Conservation (phyloP, 1,284 basidiomycete genomes). For the Xerocomus amazonicus region DNA sequence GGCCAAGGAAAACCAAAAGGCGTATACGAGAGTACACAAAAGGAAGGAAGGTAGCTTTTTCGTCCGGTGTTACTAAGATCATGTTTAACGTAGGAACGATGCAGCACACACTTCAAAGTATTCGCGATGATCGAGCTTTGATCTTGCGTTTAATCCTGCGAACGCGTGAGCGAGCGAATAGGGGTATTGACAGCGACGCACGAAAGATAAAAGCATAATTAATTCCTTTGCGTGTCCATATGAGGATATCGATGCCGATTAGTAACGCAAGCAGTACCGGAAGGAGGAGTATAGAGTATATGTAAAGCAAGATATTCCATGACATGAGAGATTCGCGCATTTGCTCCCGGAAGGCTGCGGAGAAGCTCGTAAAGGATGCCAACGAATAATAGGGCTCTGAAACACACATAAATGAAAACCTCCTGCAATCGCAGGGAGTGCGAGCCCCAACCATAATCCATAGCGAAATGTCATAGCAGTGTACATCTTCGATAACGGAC, state of each 20-base stretch:
- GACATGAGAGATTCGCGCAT: slow-evolving; percentile 61
- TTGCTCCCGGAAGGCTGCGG: slow-evolving; percentile 55
- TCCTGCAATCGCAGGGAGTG: slow-evolving; percentile 68
- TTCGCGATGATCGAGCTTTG: slow-evolving; percentile 69
- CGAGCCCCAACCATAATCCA: slow-evolving; percentile 75
- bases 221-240: slow-evolving; percentile 75
- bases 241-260: slow-evolving; percentile 77
- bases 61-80: slow-evolving; percentile 2
- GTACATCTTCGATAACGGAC: slow-evolving; percentile 57
- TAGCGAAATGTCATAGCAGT: slow-evolving; percentile 76
- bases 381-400: neutral
- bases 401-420: slow-evolving; percentile 67
- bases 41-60: slow-evolving; percentile 77
- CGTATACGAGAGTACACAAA: slow-evolving; percentile 70
- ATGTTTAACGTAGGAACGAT: neutral
- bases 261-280: slow-evolving; percentile 78
- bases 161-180: neutral
- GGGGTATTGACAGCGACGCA: slow-evolving; percentile 30
- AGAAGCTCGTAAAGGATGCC: slow-evolving; percentile 1
- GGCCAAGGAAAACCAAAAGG: slow-evolving; percentile 84
- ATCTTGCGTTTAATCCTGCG: slow-evolving; percentile 73
- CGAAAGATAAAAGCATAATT: slow-evolving; percentile 93
- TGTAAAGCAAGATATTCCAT: slow-evolving; percentile 72
- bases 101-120: slow-evolving; percentile 10
- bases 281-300: slow-evolving; percentile 78